phyloP scores from a whole-genome alignment of 257 asterid species.

The Echium plantagineum region DNA sequence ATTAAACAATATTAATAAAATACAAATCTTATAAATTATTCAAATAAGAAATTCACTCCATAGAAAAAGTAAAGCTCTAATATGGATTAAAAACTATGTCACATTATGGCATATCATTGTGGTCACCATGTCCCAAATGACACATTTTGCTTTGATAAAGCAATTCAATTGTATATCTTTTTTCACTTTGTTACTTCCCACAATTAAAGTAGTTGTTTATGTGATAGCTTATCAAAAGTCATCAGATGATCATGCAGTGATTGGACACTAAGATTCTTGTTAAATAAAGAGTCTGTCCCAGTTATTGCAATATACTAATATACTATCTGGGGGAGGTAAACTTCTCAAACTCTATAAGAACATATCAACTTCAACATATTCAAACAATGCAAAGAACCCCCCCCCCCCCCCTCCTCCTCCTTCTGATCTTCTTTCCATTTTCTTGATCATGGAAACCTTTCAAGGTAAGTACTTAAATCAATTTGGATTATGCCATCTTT shows the following conservation, averaged over 20 bases:
- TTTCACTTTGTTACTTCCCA: no score
- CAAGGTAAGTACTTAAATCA: conserved; percentile 13
- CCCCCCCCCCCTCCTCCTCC: neutral
- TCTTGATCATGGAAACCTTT: conserved; percentile 16
- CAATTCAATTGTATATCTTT: no score
- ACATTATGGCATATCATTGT: no score
- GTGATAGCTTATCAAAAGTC: neutral
- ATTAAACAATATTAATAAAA: no score
- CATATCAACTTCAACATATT: neutral
- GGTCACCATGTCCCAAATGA: no score
- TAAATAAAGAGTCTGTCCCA: neutral
- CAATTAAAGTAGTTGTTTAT: neutral
- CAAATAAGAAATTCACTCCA: no score
- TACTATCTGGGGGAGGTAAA: neutral
- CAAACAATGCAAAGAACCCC: neutral
- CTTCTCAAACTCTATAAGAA: neutral
- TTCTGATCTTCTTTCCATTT: neutral
- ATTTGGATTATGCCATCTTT: neutral
- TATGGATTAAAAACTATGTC: no score
- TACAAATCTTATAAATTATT: no score
- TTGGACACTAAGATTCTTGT: neutral
- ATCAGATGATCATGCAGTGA: no score
- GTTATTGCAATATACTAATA: neutral
- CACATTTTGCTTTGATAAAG: no score
- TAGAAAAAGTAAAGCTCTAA: no score